Base-by-base conservation (phyloP, 345 rosid genomes). In the Excoecaria agallocha region DNA sequence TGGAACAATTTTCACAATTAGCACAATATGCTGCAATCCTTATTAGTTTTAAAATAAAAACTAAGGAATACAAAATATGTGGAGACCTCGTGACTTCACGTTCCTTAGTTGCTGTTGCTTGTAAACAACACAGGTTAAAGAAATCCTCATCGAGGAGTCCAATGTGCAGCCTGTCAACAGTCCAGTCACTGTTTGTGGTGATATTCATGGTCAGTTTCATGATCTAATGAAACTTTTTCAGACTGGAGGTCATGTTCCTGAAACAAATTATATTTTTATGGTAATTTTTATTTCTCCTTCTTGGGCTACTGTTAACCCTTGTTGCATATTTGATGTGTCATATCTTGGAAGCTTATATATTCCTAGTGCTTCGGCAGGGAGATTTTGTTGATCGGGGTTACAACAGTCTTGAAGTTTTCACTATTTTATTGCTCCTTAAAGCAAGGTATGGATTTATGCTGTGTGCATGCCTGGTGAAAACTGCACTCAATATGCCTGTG, bases 151-250 rank as follows among this genome's bases (percentile, higher is more conserved):
- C 56, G 99, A 96, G 87, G 97, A 93, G 80, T 96, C 99, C 38
- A 96, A 93, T 84, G 99, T 96, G 69, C 99, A 96, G 83, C 99
- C 99, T 61, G 97, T 96, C 73, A 96, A 96, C 88, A 96, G 99
- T 87, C 99, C 97, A 1, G 99, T 96, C 62, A 96, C 98, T 5
- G 98, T 96, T 66, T 93, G 98, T 75, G 98, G 99, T 82, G 99
- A 96, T 79, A 96, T 96, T 65, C 99, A 96, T 82, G 98, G 99
- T 55, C 98, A 96, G 87, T 96, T 93, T 85, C 99, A 96, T 82
- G 99, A 96, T 78, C 87, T 96, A 8, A 96, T 96, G 95, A 96
- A 96, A 80, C 97, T 96, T 88, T 96, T 96, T 74, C 96, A 91
- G 84, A 93, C 99, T 8, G 99, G 97, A 50, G 99, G 97, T 67